A percentile compares a stretch with the other conserved stretches of the same genome.
These are phyloP conservation scores for Coemansia sp. DNA, from an alignment of 192 early-diverging fungal species.

Conservation along the genomic window DNA sequence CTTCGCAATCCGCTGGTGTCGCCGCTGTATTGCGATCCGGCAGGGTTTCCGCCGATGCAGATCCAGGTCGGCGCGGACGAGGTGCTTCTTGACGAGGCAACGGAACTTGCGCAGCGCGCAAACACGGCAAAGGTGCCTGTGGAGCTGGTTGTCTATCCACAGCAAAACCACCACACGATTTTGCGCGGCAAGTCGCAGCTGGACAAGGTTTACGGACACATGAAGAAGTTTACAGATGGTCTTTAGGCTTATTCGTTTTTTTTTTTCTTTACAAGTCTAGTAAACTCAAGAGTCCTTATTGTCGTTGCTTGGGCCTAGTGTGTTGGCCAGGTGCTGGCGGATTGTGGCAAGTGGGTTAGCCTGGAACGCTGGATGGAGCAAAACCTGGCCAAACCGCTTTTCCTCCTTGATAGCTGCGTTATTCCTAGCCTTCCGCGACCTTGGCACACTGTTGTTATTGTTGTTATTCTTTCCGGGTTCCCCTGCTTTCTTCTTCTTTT, in stretches of 20 bases:
- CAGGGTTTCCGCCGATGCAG: conserved; percentile 16
- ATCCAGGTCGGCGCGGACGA: conserved; percentile 21
- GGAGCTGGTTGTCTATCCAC: conserved; percentile 16
- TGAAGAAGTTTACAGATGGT: conserved; percentile 4
- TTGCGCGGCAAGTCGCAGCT: conserved; percentile 27
- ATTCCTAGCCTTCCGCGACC: conserved; percentile 57
- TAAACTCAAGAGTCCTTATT: too few species aligned
- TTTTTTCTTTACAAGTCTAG: background rate
- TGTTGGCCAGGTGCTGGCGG: conserved; percentile 72
- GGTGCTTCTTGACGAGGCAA: conserved; percentile 20
- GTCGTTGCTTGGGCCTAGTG: conserved; percentile 33
- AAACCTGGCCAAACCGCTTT: conserved; percentile 68
- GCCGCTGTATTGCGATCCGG: conserved; percentile 8
- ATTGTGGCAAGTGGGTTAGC: conserved; percentile 70
- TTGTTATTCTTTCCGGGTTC: background rate
- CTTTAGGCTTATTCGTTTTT: background rate
- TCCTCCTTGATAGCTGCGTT: conserved; percentile 69
- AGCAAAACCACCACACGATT: conserved; percentile 27
- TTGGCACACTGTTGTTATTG: background rate
- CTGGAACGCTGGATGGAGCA: conserved; percentile 70
- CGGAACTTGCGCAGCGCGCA: conserved; percentile 1
- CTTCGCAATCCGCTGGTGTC: conserved; percentile 23
- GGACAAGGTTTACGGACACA: conserved; percentile 12
- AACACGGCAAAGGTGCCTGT: background rate
- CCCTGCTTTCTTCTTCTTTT: background rate